Percentiles rank a stretch among this genome's conserved stretches.
Conservation (phyloP, 495 filamentous ascomycete genomes). For the Tirmania nivea region DNA sequence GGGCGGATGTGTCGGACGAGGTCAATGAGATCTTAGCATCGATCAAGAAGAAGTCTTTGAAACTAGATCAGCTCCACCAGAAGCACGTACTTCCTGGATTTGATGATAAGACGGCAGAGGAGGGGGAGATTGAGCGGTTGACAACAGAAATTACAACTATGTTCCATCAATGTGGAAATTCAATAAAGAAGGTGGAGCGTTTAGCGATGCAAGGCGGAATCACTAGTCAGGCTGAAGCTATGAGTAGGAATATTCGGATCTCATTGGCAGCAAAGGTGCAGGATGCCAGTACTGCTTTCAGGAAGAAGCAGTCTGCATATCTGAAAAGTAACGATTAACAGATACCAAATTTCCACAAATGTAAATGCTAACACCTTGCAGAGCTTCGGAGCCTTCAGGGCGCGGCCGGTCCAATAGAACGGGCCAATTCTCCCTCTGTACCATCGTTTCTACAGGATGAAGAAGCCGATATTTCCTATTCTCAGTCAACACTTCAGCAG, state of each 20-base stretch:
- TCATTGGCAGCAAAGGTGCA: conserved; percentile 70
- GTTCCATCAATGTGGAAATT: conserved; percentile 74
- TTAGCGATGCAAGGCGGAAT: conserved; percentile 49
- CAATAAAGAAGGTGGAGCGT: conserved; percentile 64
- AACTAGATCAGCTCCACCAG: conserved; percentile 78
- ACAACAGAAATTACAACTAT: conserved; percentile 73
- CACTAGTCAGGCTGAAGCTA: conserved; percentile 60
- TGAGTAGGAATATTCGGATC: conserved; percentile 90
- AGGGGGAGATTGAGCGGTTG: conserved; percentile 68
- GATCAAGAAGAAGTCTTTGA: conserved; percentile 60
- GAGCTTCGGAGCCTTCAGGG: conserved; percentile 66
- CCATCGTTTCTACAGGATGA: conserved; percentile 47
- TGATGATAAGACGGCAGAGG: conserved; percentile 82
- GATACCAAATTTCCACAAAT: neutral
- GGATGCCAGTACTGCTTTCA: conserved; percentile 75
- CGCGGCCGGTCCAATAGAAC: conserved; percentile 37
- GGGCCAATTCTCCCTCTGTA: conserved; percentile 24
- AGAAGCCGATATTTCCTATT: conserved; percentile 76
- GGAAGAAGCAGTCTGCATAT: conserved; percentile 93
- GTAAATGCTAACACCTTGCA: conserved; percentile 22
- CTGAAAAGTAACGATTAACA: conserved; percentile 48
- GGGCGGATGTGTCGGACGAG: conserved; percentile 89
- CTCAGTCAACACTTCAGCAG: conserved; percentile 60
- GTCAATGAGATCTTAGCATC: conserved; percentile 62
- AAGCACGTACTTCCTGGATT: conserved; percentile 95